phyloP scores from a whole-genome alignment of 2,329 filamentous ascomycete species.

The Sporothrix phasma region DNA sequence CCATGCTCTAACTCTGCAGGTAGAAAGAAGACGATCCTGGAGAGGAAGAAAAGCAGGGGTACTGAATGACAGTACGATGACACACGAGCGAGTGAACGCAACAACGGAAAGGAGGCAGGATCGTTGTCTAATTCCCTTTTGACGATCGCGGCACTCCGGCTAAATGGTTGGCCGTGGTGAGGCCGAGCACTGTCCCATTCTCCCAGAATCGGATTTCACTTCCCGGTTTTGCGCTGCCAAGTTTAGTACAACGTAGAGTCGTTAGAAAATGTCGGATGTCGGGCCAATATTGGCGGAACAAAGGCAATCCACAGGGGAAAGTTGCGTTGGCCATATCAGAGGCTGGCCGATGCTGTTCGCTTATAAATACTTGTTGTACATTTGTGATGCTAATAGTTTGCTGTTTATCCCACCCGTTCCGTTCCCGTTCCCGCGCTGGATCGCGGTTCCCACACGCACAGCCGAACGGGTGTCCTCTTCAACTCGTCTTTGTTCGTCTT shows the following conservation, averaged over 20 bases:
- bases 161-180: background rate
- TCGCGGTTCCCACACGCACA: background rate
- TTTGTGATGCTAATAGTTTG: background rate
- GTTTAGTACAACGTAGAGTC: background rate
- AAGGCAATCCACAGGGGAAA: no score
- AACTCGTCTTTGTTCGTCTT: background rate
- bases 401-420: background rate
- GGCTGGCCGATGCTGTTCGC: background rate
- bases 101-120: background rate
- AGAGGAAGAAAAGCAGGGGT: background rate
- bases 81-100: background rate
- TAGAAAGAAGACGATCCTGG: background rate
- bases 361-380: slow-evolving; percentile 4
- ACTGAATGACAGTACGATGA: background rate
- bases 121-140: background rate
- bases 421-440: background rate
- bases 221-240: background rate
- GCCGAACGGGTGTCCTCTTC: no score
- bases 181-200: background rate
- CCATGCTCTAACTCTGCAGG: background rate
- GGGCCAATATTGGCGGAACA: no score
- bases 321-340: no score
- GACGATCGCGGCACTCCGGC: slow-evolving; percentile 1
- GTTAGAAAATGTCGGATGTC: background rate
- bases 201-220: background rate